Conservation (phyloP, 1,284 basidiomycete genomes). For the Coriolopsis trogii region DNA sequence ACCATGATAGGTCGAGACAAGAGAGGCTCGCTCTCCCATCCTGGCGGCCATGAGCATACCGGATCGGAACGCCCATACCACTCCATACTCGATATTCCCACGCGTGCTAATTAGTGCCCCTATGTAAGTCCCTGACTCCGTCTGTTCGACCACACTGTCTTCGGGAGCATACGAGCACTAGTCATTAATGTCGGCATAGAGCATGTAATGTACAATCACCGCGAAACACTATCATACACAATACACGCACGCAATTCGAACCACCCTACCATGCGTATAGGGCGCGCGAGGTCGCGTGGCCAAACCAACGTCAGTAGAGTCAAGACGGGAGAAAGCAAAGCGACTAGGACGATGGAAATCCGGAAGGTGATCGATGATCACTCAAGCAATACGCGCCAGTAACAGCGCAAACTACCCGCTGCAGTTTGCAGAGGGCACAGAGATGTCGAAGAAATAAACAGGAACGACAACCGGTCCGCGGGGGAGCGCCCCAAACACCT, state of each 20-base stretch:
- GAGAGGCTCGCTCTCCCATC: slow-evolving; percentile 11
- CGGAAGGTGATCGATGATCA: background rate
- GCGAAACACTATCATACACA: slow-evolving; percentile 20
- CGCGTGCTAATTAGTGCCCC: too few relatives aligned
- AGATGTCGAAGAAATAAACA: background rate
- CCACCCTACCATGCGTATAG: slow-evolving; percentile 4
- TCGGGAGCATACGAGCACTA: background rate
- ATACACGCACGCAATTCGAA: background rate
- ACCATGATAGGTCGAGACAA: slow-evolving; percentile 11
- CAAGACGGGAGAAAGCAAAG: slow-evolving; percentile 1
- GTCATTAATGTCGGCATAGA: slow-evolving; percentile 18
- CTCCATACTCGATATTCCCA: slow-evolving; percentile 13
- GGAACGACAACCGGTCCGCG: background rate
- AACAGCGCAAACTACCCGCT: too few relatives aligned
- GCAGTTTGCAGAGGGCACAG: too few relatives aligned
- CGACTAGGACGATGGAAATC: background rate
- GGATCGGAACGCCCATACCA: background rate
- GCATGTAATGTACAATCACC: slow-evolving; percentile 19
- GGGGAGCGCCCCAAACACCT: background rate
- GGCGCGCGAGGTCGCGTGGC: background rate
- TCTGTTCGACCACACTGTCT: background rate
- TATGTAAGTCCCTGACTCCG: background rate
- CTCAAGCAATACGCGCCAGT: too few relatives aligned
- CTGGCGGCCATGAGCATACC: background rate
- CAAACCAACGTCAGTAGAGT: slow-evolving; percentile 14